Conservation (phyloP, 108 stramenopile genomes). For the Skeletonema costatum region DNA sequence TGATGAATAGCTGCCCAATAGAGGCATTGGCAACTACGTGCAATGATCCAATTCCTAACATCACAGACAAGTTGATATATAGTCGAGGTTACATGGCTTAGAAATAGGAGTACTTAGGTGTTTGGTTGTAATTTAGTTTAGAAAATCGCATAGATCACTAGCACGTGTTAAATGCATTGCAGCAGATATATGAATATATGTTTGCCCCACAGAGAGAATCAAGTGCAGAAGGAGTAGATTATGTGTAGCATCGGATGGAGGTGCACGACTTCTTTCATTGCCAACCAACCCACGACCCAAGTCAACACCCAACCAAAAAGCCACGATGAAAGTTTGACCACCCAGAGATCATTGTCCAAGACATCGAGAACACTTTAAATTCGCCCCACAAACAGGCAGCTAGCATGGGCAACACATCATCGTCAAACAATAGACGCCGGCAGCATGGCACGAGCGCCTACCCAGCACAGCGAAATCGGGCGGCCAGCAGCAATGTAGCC, state of each 20-base stretch:
- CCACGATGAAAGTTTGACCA: not conserved
- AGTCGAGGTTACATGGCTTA: not conserved
- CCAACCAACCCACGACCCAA: too few species aligned
- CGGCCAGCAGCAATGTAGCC: not conserved
- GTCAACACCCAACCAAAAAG: not conserved
- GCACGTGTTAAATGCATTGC: too few species aligned
- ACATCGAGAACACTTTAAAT: too few species aligned
- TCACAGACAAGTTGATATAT: conserved; percentile 9
- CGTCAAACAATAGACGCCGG: not conserved
- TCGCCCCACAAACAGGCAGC: not conserved
- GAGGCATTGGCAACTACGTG: conserved; percentile 28
- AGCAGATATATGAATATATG: too few species aligned
- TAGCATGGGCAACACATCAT: not conserved
- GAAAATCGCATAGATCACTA: too few species aligned
- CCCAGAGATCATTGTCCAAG: too few species aligned
- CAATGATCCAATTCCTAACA: conserved; percentile 21
- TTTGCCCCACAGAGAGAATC: too few species aligned
- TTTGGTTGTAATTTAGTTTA: too few species aligned
- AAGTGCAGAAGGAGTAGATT: too few species aligned
- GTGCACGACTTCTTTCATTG: too few species aligned
- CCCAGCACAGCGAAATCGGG: not conserved
- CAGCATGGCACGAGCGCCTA: not conserved
- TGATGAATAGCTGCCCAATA: conserved; percentile 29
- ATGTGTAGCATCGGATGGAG: too few species aligned
- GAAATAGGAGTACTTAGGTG: too few species aligned